Conservation (phyloP, 768 basidiomycete species). For the Lactarius akahatsu region DNA sequence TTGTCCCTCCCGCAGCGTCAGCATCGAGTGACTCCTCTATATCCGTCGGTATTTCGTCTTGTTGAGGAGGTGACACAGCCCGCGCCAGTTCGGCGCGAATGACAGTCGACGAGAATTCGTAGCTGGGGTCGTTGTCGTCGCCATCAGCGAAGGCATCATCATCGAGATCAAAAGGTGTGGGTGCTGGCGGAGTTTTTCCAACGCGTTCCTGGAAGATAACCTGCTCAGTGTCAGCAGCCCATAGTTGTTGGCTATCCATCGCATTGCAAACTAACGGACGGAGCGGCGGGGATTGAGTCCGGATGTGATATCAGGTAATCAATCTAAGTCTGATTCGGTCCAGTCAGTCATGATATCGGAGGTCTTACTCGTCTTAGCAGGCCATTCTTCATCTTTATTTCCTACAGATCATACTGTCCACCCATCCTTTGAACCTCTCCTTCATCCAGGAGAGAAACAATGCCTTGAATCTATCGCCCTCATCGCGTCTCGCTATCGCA, state of each 20-base stretch:
- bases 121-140: constrained; percentile 48
- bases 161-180: constrained; percentile 38
- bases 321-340: background rate
- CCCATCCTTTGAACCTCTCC: constrained; percentile 63
- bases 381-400: constrained; percentile 86
- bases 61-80: constrained; percentile 42
- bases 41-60: constrained; percentile 33
- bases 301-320: background rate
- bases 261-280: background rate
- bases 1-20: constrained; percentile 42
- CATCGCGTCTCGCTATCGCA: constrained; percentile 73
- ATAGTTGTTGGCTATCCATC: constrained; percentile 17
- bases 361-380: constrained; percentile 80
- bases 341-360: constrained; percentile 79
- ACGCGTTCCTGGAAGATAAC: constrained; percentile 2
- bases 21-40: constrained; percentile 48
- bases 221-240: constrained; percentile 9
- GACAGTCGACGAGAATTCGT: constrained; percentile 59
- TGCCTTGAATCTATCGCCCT: constrained; percentile 76
- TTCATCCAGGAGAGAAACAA: constrained; percentile 88
- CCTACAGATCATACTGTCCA: constrained; percentile 55
- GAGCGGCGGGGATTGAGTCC: background rate
- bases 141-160: constrained; percentile 72
- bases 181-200: constrained; percentile 1
- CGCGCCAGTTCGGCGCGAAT: constrained; percentile 62